Conservation (phyloP, 345 rosid species). For the Arabis alpina region DNA sequence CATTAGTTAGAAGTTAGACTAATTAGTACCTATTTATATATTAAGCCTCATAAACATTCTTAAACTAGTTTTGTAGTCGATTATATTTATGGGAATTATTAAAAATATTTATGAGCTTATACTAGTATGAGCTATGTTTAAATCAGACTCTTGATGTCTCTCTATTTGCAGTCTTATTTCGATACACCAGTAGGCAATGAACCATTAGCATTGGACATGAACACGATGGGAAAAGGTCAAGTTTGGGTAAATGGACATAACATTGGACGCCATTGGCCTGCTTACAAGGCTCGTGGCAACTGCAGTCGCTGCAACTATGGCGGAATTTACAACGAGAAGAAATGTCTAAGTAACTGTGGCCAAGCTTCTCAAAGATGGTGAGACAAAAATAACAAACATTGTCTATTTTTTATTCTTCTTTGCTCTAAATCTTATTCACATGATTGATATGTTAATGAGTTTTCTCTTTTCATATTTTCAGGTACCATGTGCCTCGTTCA, state of each 20-base stretch:
- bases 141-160: slow-evolving; percentile 25
- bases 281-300: slow-evolving; percentile 38
- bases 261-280: slow-evolving; percentile 49
- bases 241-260: slow-evolving; percentile 47
- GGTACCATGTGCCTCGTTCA: slow-evolving; percentile 92
- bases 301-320: slow-evolving; percentile 38
- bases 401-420: neutral
- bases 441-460: slow-evolving; percentile 1
- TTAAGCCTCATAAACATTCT: slow-evolving; percentile 2
- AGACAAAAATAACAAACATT: slow-evolving; percentile 4
- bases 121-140: neutral
- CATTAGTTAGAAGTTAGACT: slow-evolving; percentile 7
- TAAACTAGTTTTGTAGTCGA: neutral
- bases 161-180: slow-evolving; percentile 41
- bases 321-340: slow-evolving; percentile 38
- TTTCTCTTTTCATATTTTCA: slow-evolving; percentile 26
- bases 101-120: neutral
- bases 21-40: slow-evolving; percentile 7
- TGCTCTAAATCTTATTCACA: neutral
- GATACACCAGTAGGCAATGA: slow-evolving; percentile 31
- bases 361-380: slow-evolving; percentile 96
- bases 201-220: slow-evolving; percentile 48
- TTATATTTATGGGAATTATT: neutral
- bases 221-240: slow-evolving; percentile 47
- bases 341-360: slow-evolving; percentile 65